Base-by-base conservation (phyloP, 768 basidiomycete species). In the Brasilioporus rufonigricans region DNA sequence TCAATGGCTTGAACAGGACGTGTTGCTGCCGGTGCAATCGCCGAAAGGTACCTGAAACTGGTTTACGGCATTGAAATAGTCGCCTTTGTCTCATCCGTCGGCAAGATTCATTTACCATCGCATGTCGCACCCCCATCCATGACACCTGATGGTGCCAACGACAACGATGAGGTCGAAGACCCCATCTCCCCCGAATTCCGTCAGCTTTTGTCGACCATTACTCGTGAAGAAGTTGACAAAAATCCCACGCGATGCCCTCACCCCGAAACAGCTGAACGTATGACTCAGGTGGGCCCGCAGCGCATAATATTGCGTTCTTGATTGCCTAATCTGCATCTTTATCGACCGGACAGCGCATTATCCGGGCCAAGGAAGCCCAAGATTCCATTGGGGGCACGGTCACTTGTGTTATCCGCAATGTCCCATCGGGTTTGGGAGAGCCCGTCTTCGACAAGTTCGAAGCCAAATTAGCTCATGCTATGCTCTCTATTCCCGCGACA, bases 321-420 rank as follows among this genome's bases (percentile, higher is more conserved):
- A 46, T 46, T 90, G 88, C 57, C 60, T 69, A 64, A 33, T 49
- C 51, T 52, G 4, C 39, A 55, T 24, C 52, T 53, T 55, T 46
- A 35, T 41, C 48, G 29, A 54, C 47, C 44, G 52, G 48, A 9
- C 62, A 97, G 94, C 87, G 93, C 60, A 98, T 99, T 70, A 78
- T 97, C 61, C 88, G 90, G 50, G 93, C 97, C 33, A 98, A 98
- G 72, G 86, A 92, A 19, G 80, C 84, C 2, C 76, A 83, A 51
- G 97, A 99, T 76, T 98, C 96, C 4, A 95, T 99, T 59, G 97
- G 97, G 48, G 97, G 97, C n/a, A 96, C 92, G 3, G 85, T 98
- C 50, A 98, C 93, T 53, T 98, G 97, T 69, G 91, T 98, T 36
- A 90, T 99, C 62, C 89, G 96, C 41, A 85, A 87, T 52, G 85